Percentiles rank a stretch among this genome's conserved stretches.
These are phyloP conservation scores for Pyricularia sp. DNA, from an alignment of 2,329 filamentous ascomycete genomes.

Conservation along the genomic window DNA sequence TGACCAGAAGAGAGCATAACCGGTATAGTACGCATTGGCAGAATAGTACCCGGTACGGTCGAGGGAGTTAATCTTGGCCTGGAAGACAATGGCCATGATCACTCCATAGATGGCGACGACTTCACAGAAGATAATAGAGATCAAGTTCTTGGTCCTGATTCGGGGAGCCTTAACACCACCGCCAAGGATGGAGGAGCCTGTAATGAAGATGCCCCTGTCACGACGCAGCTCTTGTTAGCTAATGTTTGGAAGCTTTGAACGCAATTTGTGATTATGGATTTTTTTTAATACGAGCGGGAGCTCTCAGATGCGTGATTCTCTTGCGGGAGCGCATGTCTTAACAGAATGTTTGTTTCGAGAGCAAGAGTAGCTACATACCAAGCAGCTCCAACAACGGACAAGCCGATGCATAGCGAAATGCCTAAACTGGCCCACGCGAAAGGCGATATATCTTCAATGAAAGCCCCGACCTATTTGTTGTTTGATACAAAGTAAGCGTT, in stretches of 20 bases:
- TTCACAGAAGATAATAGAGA: constrained; percentile 99
- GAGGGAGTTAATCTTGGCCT: constrained; percentile 65
- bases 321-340: neutral
- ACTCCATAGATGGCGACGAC: constrained; percentile 99
- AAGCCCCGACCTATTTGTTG: constrained; percentile 58
- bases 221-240: neutral
- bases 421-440: constrained; percentile 87
- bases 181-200: constrained; percentile 91
- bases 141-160: constrained; percentile 98
- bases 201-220: constrained; percentile 96
- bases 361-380: constrained; percentile 48
- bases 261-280: neutral
- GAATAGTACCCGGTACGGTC: constrained; percentile 53
- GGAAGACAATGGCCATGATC: constrained; percentile 99
- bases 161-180: constrained; percentile 92
- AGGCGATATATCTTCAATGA: constrained; percentile 86
- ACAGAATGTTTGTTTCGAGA: neutral
- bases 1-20: constrained; percentile 91
- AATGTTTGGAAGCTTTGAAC: neutral
- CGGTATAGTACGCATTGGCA: constrained; percentile 78
- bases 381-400: constrained; percentile 93
- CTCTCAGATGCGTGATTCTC: neutral
- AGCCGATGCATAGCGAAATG: constrained; percentile 85
- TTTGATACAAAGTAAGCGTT: constrained; percentile 13
- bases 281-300: neutral